Conservation (phyloP, 176 grass and related monocot species). For the Dendrocalamus sinicus region DNA sequence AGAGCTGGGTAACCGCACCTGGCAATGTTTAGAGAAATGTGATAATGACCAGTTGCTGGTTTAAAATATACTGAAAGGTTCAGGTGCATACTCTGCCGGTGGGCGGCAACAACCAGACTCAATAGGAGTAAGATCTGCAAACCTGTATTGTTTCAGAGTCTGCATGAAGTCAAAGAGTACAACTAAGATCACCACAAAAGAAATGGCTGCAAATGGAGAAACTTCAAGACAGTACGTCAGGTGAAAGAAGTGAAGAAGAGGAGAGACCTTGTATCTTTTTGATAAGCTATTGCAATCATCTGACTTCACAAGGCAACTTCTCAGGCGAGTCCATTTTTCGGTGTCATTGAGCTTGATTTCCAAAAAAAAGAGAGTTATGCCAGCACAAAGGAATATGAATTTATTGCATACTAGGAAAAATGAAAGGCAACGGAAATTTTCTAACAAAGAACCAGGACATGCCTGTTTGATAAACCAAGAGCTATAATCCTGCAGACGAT, state of each 20-base stretch:
- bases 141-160: conserved; percentile 78
- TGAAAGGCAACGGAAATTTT: background rate
- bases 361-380: conserved; percentile 32
- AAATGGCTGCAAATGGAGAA: background rate
- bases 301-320: conserved; percentile 91
- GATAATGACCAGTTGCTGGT: background rate
- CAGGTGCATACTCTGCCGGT: conserved; percentile 74
- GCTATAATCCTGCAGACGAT: conserved; percentile 93
- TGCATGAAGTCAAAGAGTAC: conserved; percentile 44
- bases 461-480: conserved; percentile 97
- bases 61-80: conserved; percentile 12
- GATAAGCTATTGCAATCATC: conserved; percentile 86
- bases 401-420: conserved; percentile 34
- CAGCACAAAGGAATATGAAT: conserved; percentile 3
- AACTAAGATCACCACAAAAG: conserved; percentile 11
- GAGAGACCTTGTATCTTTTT: conserved; percentile 85
- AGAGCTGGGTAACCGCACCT: conserved; percentile 84
- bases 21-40: conserved; percentile 33
- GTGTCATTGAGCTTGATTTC: conserved; percentile 74
- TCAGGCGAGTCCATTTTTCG: conserved; percentile 78
- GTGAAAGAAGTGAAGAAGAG: background rate
- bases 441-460: conserved; percentile 27
- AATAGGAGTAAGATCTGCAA: conserved; percentile 86
- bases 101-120: conserved; percentile 91
- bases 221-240: background rate